Conservation (phyloP, 1,139 yeast species). For the Scheffersomyces titani region DNA sequence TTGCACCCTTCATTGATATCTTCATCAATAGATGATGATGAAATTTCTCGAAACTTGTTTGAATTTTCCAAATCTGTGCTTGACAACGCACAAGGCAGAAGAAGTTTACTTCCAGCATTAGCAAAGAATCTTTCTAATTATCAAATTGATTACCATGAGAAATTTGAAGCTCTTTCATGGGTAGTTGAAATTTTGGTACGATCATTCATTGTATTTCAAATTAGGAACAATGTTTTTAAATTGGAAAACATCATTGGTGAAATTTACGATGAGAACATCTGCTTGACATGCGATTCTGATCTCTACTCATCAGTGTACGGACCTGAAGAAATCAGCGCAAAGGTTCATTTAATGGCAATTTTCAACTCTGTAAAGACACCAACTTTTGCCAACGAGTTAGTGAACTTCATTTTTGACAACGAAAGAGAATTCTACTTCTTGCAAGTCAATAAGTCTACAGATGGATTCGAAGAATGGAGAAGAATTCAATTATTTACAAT, state of each 20-base stretch:
- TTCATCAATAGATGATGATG: slow-evolving; percentile 20
- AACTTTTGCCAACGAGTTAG: slow-evolving; percentile 38
- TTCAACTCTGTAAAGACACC: slow-evolving; percentile 34
- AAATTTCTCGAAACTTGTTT: slow-evolving; percentile 26
- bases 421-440: slow-evolving; percentile 45
- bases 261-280: slow-evolving; percentile 43
- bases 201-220: slow-evolving; percentile 52
- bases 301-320: slow-evolving; percentile 61
- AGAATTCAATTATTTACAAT: slow-evolving; percentile 62
- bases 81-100: slow-evolving; percentile 58
- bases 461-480: slow-evolving; percentile 68
- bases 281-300: slow-evolving; percentile 20
- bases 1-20: slow-evolving; percentile 24
- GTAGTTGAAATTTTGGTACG: slow-evolving; percentile 51
- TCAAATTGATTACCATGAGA: slow-evolving; percentile 29
- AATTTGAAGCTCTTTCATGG: slow-evolving; percentile 52
- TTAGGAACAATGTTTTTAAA: slow-evolving; percentile 55
- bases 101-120: slow-evolving; percentile 66
- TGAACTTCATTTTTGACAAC: slow-evolving; percentile 43
- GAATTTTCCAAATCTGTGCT: slow-evolving; percentile 48
- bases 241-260: slow-evolving; percentile 60
- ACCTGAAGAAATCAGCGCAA: slow-evolving; percentile 56
- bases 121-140: slow-evolving; percentile 43
- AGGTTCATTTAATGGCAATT: slow-evolving; percentile 50
- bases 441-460: slow-evolving; percentile 54